Conservation (phyloP, 2,329 filamentous ascomycete species). For the Arthroderma sp. region DNA sequence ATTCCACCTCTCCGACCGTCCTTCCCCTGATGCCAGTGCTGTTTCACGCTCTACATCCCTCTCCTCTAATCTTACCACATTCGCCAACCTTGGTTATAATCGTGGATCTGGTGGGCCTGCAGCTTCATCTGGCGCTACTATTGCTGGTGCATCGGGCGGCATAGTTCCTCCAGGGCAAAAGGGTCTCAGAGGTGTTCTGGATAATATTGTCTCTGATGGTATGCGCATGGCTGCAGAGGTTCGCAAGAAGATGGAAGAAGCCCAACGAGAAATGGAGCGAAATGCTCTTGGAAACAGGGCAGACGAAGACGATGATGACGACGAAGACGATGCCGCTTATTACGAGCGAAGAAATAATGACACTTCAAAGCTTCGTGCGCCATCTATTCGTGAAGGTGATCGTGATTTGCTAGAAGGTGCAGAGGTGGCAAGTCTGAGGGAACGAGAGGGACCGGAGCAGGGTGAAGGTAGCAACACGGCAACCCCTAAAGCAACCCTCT, state of each 20-base stretch:
- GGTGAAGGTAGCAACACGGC: conserved; percentile 4
- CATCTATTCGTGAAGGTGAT: conserved; percentile 37
- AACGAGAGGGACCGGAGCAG: conserved; percentile 19
- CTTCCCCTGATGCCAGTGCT: conserved; percentile 33
- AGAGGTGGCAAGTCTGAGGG: conserved; percentile 36
- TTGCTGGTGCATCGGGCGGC: conserved; percentile 44
- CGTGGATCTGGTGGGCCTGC: conserved; percentile 30
- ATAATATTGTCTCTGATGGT: conserved; percentile 95
- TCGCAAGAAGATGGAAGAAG: conserved; percentile 84
- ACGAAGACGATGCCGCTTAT: conserved; percentile 41
- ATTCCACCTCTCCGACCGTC: conserved; percentile 68
- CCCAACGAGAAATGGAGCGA: conserved; percentile 79
- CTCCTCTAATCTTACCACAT: conserved; percentile 68
- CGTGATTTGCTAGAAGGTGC: conserved; percentile 40
- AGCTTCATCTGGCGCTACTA: conserved; percentile 28
- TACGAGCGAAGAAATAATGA: conserved; percentile 20
- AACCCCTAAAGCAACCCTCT: conserved; percentile 3
- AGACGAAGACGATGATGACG: conserved; percentile 50
- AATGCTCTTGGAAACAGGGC: conserved; percentile 61
- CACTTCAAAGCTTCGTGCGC: conserved; percentile 16
- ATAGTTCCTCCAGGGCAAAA: conserved; percentile 55
- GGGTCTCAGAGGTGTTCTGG: conserved; percentile 79
- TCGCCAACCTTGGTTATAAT: conserved; percentile 54
- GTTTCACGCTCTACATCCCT: conserved; percentile 37
- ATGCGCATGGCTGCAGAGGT: conserved; percentile 95